Evolutionary conservation across 2,329 filamentous ascomycete species (phyloP), one percentile per base, ranked within the genome.

Genomic region (Simplicillium sp.): DNA sequence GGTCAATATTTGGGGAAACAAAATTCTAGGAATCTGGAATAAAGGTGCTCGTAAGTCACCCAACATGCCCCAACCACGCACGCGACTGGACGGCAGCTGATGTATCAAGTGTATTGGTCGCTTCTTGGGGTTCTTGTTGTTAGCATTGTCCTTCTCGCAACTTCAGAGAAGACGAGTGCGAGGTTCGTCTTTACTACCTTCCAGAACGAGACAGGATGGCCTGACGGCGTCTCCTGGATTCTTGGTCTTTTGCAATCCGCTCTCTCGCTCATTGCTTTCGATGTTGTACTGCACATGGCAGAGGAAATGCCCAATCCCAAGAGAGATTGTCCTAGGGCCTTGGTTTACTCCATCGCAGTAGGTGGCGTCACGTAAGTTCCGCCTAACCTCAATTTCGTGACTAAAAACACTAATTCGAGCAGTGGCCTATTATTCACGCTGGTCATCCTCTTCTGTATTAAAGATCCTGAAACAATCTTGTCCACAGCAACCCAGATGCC

Each of bases 141-240:
- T 42, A 62, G 66, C 50, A 58, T 68, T 40, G 57, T 65, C 7
- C 54, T 69, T 2, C 57, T 69, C 0, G 56, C 61, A 2, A 68
- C 59, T 20, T 53, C 50, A 3, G 65, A 73, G 29, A 68, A 73
- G 36, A 66, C 64, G 7, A 52, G 57, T 29, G 61, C 64, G 7
- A 46, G 51, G 12, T 69, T 61, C 44, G 66, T 70, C 11, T 71
- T 70, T 42, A 52, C 59, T 6, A 54, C 62, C 11, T 70, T 68
- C 39, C 49, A 51, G n/a, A 71, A 72, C 46, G 57, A 59, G 29
- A 66, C 62, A 2, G 65, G 65, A 3, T 71, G 67, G 67, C 54
- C 59, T 2, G 62, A 68, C 37, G 68, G 67, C 1, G 53, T 70
- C 13, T 56, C 67, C 0, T 72, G 68, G 68, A 59, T 70, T 12